A percentile compares a stretch with the other conserved stretches of the same genome.
These are phyloP conservation scores for Zymoseptoria brevis DNA, from an alignment of 2,329 filamentous ascomycete genomes.

Conservation along the genomic window DNA sequence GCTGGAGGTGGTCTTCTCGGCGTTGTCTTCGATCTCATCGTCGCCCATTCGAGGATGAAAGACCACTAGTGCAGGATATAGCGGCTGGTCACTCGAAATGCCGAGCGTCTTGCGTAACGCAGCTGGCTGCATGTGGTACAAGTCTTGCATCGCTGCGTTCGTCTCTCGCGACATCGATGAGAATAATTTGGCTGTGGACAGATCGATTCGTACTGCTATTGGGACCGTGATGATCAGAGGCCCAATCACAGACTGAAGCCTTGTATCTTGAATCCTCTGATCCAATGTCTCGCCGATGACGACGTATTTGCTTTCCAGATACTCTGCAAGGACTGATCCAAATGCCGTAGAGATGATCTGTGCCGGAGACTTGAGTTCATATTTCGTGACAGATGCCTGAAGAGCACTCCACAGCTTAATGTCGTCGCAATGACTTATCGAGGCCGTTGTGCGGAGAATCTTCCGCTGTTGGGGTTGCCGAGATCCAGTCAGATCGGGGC, in stretches of 20 bases:
- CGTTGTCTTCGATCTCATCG: background rate
- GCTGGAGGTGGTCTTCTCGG: background rate
- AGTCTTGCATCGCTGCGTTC: background rate
- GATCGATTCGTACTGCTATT: background rate
- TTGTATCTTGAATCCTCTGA: background rate
- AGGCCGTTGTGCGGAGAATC: background rate
- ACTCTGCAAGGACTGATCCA: background rate
- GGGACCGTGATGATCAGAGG: background rate
- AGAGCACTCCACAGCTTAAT: background rate
- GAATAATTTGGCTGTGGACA: background rate
- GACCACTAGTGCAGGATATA: constrained; percentile 4
- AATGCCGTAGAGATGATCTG: background rate
- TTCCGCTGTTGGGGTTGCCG: background rate
- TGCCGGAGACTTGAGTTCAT: background rate
- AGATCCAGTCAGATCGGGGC: background rate
- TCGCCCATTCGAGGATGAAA: background rate
- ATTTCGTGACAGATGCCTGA: background rate
- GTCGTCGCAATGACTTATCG: background rate
- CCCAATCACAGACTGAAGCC: background rate
- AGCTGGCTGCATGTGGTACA: background rate
- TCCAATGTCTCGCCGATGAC: background rate
- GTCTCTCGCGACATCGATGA: background rate
- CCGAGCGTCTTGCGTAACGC: constrained; percentile 2
- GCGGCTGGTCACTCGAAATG: constrained; percentile 2
- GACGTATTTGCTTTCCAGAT: background rate